A percentile compares a stretch with the other conserved stretches of the same genome.
These are phyloP conservation scores for Agroathelia rolfsii DNA, from an alignment of 1,284 basidiomycete species.

Conservation along the genomic window DNA sequence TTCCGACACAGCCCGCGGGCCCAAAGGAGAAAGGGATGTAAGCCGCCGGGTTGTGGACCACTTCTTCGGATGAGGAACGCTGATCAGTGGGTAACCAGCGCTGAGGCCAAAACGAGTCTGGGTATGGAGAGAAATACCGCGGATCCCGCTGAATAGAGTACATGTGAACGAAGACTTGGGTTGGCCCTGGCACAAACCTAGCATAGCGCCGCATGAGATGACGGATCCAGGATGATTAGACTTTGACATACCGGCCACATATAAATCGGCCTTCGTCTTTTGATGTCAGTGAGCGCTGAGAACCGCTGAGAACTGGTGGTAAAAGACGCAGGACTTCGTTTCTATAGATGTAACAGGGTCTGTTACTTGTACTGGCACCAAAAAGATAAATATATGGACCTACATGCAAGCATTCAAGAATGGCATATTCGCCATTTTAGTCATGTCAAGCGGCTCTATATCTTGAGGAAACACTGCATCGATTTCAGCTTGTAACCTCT, in stretches of 20 bases:
- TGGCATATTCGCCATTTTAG: constrained; percentile 26
- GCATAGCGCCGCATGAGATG: constrained; percentile 9
- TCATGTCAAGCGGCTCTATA: constrained; percentile 26
- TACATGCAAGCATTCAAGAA: constrained; percentile 46
- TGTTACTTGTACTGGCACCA: constrained; percentile 8
- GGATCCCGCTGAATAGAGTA: constrained; percentile 17
- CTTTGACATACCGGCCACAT: too few relatives aligned
- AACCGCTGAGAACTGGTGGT: constrained; percentile 40
- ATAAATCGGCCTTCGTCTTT: constrained; percentile 26
- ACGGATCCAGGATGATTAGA: too few relatives aligned
- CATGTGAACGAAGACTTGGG: constrained; percentile 1
- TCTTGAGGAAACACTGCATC: constrained; percentile 32
- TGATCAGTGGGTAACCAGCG: constrained; percentile 22
- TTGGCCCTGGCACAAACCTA: constrained; percentile 1
- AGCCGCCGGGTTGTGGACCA: constrained; percentile 18
- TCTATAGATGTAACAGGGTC: constrained; percentile 23
- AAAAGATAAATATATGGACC: constrained; percentile 14
- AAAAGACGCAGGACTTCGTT: constrained; percentile 49
- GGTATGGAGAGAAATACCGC: constrained; percentile 26
- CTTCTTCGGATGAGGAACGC: constrained; percentile 4
- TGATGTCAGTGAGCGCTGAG: constrained; percentile 35
- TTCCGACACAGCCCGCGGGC: constrained; percentile 28
- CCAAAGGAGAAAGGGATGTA: constrained; percentile 32
- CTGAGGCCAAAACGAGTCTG: constrained; percentile 27
- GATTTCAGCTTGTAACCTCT: constrained; percentile 39